Evolutionary conservation across 805 yeast species (phyloP).

Genomic region (Yamadazyma scolyti): DNA sequence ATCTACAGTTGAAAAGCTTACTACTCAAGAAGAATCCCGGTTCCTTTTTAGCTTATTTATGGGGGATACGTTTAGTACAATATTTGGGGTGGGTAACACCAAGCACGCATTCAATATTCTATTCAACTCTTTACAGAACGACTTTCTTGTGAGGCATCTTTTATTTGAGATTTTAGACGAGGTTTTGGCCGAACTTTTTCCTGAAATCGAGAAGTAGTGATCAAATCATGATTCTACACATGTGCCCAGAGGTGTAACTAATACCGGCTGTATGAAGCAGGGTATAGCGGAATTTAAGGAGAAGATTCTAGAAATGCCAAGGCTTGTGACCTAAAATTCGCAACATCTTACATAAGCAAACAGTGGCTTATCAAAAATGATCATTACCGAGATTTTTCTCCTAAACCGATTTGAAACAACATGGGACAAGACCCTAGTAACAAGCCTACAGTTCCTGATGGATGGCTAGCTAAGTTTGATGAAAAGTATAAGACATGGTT

Average conservation of each 20-base stretch:
- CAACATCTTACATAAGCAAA: too few species aligned
- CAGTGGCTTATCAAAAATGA: too few species aligned
- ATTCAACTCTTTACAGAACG: conserved; percentile 72
- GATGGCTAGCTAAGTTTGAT: conserved; percentile 75
- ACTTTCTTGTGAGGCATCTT: conserved; percentile 62
- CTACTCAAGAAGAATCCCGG: conserved; percentile 56
- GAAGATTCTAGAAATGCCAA: too few species aligned
- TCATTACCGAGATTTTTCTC: too few species aligned
- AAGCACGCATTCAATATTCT: conserved; percentile 56
- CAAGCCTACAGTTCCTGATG: conserved; percentile 56
- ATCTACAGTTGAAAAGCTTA: conserved; percentile 46
- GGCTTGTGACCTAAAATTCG: too few species aligned
- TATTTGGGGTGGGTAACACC: conserved; percentile 69
- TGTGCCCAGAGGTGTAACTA: too few species aligned
- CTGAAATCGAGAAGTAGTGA: conserved; percentile 13
- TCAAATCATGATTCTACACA: too few species aligned
- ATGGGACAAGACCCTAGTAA: conserved; percentile 20
- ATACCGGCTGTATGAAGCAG: too few species aligned
- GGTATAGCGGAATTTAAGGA: too few species aligned
- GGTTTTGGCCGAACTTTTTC: conserved; percentile 45
- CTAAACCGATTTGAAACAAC: not conserved
- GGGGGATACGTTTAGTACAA: conserved; percentile 61
- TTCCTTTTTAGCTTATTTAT: conserved; percentile 54
- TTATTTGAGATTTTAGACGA: conserved; percentile 58
- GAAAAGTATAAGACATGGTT: conserved; percentile 70